Percentiles rank a stretch among this genome's conserved stretches.
phyloP scores from a whole-genome alignment of 75 land plant species.

The Selaginella moellendorffii region DNA sequence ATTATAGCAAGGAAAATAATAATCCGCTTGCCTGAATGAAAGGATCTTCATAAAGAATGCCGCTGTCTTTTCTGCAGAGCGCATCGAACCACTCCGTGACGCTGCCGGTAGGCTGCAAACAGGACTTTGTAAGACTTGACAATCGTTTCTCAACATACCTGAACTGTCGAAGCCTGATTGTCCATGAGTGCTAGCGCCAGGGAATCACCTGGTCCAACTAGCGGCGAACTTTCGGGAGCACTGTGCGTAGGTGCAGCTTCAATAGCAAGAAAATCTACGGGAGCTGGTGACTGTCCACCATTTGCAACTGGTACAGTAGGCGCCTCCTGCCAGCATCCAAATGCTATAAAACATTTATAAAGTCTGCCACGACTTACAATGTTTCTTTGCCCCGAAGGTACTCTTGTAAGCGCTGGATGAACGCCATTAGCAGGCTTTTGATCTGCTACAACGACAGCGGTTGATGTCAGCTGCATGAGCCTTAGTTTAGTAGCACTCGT shows the following conservation, averaged over 20 bases:
- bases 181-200: conserved; percentile 62
- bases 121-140: not conserved
- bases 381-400: no score
- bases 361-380: no score
- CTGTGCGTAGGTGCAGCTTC: conserved; percentile 72
- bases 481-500: conserved; percentile 91
- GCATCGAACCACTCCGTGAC: conserved; percentile 60
- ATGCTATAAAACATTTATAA: no score
- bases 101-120: conserved; percentile 67
- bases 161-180: conserved; percentile 42
- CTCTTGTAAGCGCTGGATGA: conserved; percentile 12
- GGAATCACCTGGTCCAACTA: conserved; percentile 26
- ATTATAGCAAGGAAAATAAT: no score
- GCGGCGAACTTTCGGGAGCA: conserved; percentile 12
- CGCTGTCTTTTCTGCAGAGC: conserved; percentile 82
- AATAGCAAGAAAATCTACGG: conserved; percentile 70
- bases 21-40: conserved; percentile 78
- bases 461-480: conserved; percentile 78
- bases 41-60: conserved; percentile 88
- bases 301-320: no score
- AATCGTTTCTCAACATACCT: conserved; percentile 32
- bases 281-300: no score
- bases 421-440: conserved; percentile 63
- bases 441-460: conserved; percentile 63
- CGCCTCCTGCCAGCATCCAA: no score